These are phyloP conservation scores for Aspergillus sp. DNA, from an alignment of 2,329 filamentous ascomycete species.

Conservation along the genomic window DNA sequence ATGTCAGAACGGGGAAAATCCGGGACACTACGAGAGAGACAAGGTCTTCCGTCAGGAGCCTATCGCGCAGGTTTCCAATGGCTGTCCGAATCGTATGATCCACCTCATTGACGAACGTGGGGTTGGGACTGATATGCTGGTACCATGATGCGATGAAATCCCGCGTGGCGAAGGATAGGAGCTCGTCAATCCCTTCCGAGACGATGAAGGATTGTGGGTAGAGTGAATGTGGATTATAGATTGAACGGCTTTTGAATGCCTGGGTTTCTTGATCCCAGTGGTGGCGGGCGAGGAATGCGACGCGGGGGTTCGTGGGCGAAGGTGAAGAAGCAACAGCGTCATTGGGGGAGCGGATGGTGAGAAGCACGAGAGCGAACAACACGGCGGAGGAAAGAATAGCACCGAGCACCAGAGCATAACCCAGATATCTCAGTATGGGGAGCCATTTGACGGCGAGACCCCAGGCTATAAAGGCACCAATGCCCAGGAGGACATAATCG, in stretches of 20 bases:
- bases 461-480: constrained; percentile 72
- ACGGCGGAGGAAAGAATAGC: constrained; percentile 56
- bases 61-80: constrained; percentile 69
- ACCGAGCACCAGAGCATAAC: constrained; percentile 79
- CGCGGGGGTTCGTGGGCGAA: constrained; percentile 46
- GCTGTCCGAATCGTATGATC: constrained; percentile 76
- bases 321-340: constrained; percentile 34
- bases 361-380: constrained; percentile 61
- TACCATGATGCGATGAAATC: constrained; percentile 94
- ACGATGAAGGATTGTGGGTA: constrained; percentile 75
- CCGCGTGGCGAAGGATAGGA: constrained; percentile 73
- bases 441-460: constrained; percentile 80
- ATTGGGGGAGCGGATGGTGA: constrained; percentile 52
- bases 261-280: constrained; percentile 72
- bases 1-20: constrained; percentile 83
- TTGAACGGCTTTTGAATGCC: constrained; percentile 64
- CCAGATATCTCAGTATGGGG: constrained; percentile 78
- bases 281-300: constrained; percentile 62
- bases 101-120: constrained; percentile 80
- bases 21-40: constrained; percentile 80
- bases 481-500: constrained; percentile 45
- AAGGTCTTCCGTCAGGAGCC: constrained; percentile 74
- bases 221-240: constrained; percentile 69
- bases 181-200: constrained; percentile 74
- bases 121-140: constrained; percentile 75